Evolutionary conservation across 140 eudicot genomes (phyloP).

Genomic region (Bidens hawaiensis): DNA sequence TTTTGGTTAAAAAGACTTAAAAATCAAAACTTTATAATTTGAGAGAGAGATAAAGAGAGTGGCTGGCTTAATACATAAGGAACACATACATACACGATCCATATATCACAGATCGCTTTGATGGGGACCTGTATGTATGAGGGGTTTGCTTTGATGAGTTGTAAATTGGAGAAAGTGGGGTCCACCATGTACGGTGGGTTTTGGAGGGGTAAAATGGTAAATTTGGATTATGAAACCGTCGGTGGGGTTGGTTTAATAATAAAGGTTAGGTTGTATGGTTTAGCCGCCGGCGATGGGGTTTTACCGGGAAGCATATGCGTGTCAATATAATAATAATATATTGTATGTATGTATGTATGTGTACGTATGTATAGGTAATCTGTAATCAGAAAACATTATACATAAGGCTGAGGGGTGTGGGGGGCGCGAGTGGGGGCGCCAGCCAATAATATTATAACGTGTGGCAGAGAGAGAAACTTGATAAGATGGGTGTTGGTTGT

Average conservation of each 20-base stretch:
- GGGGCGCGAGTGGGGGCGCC: no score
- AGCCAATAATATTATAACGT: no score
- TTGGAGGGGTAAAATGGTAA: constrained; percentile 27
- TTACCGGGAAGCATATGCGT: not conserved
- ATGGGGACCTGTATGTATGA: no score
- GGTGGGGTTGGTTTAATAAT: constrained; percentile 14
- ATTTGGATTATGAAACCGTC: not conserved
- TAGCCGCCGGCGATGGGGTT: constrained; percentile 16
- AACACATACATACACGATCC: constrained; percentile 41
- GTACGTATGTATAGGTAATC: no score
- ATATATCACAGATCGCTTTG: not conserved
- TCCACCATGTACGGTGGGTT: constrained; percentile 36
- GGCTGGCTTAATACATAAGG: constrained; percentile 69
- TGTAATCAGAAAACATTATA: not conserved
- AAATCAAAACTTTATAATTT: no score
- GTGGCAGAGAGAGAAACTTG: no score
- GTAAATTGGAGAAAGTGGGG: constrained; percentile 29
- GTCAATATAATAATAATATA: no score
- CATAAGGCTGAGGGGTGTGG: no score
- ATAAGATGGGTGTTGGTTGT: no score
- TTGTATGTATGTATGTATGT: constrained; percentile 17
- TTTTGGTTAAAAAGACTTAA: no score
- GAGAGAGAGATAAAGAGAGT: constrained; percentile 35
- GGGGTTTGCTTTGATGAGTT: no score
- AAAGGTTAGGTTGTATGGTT: not conserved